phyloP scores from a whole-genome alignment of 2,329 filamentous ascomycete species.

The Atkinsonella hypoxylon region DNA sequence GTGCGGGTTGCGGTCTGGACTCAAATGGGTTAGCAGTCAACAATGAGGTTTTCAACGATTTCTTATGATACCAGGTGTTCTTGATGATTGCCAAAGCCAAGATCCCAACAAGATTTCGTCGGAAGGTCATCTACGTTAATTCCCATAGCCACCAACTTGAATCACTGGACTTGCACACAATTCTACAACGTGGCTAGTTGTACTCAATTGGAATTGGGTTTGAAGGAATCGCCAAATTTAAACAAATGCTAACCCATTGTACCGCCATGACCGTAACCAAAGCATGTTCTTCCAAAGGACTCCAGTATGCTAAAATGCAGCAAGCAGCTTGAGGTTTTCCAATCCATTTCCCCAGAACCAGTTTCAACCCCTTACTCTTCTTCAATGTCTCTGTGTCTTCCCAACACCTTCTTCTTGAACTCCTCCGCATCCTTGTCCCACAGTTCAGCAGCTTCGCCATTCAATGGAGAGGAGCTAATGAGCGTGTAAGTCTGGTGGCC shows the following conservation, averaged over 20 bases:
- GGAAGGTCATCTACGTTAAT: no score
- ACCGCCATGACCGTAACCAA: constrained; percentile 14
- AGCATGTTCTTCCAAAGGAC: constrained; percentile 23
- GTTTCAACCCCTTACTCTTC: constrained; percentile 38
- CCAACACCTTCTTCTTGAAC: constrained; percentile 67
- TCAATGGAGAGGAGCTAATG: constrained; percentile 75
- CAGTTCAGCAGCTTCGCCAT: constrained; percentile 89
- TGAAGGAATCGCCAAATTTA: constrained; percentile 10
- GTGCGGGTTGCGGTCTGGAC: background rate
- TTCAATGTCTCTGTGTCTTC: constrained; percentile 50
- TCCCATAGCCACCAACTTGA: background rate
- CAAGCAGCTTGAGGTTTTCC: constrained; percentile 12
- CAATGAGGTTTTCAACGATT: background rate
- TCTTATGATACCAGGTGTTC: no score
- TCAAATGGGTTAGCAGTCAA: background rate
- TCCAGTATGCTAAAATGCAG: constrained; percentile 20
- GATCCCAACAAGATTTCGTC: no score
- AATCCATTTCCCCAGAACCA: constrained; percentile 5
- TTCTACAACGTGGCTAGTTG: background rate
- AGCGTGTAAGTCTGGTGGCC: background rate
- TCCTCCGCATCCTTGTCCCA: constrained; percentile 84
- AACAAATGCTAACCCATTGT: constrained; percentile 21
- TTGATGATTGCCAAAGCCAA: background rate
- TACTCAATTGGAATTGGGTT: constrained; percentile 4
- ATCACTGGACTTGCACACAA: no score